Evolutionary conservation across 192 early-diverging fungal genomes (phyloP).

Genomic region (Coemansia brasiliensis): DNA sequence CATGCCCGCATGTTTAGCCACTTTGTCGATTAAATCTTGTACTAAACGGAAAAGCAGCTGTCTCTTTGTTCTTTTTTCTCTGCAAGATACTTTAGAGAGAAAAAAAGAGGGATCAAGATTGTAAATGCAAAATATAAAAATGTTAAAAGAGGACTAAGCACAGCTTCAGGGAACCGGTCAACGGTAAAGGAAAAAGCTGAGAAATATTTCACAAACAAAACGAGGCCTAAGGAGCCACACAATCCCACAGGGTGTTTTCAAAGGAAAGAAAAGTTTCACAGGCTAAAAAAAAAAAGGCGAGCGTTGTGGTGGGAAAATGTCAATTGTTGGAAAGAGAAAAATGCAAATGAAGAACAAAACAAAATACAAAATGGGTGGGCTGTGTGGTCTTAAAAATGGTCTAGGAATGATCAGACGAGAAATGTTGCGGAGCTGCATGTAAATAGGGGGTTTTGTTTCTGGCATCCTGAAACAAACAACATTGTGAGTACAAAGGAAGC

Average conservation of each 20-base stretch:
- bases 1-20: slow-evolving; percentile 10
- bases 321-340: neutral
- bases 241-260: neutral
- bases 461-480: too few relatives aligned
- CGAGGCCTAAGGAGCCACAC: too few relatives aligned
- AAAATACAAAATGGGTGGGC: too few relatives aligned
- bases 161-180: neutral
- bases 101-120: neutral
- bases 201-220: neutral
- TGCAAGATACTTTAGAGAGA: too few relatives aligned
- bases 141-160: neutral
- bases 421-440: too few relatives aligned
- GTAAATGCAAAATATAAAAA: neutral
- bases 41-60: too few relatives aligned
- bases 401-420: too few relatives aligned
- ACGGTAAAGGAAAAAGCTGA: neutral
- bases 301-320: neutral
- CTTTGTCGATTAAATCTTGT: too few relatives aligned
- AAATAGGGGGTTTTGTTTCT: too few relatives aligned
- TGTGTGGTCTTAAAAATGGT: too few relatives aligned
- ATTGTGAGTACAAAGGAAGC: too few relatives aligned
- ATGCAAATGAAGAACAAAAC: neutral
- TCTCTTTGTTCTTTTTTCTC: too few relatives aligned
- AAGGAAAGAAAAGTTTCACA: neutral
- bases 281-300: neutral